phyloP scores from a whole-genome alignment of 768 basidiomycete genomes.

The Dendrothele bispora region DNA sequence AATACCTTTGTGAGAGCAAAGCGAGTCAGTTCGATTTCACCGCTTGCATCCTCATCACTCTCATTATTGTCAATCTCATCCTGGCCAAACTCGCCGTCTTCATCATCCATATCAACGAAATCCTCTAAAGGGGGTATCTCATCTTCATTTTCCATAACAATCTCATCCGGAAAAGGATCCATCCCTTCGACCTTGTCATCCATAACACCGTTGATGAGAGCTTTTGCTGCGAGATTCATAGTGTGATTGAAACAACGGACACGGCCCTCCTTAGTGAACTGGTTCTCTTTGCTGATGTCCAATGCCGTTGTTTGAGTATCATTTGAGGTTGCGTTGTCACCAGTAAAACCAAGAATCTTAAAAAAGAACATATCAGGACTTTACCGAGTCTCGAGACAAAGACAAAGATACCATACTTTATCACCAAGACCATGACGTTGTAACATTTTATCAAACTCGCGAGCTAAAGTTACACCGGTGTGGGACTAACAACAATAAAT shows the following conservation, averaged over 20 bases:
- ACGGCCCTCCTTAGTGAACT: slow-evolving; percentile 1
- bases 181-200: neutral
- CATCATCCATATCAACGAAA: neutral
- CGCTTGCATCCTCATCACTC: neutral
- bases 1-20: neutral
- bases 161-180: neutral
- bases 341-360: slow-evolving; percentile 5
- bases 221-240: slow-evolving; percentile 5
- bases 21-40: neutral
- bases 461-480: neutral
- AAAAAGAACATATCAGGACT: too few species aligned
- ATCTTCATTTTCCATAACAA: neutral
- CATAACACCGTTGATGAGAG: neutral
- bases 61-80: neutral
- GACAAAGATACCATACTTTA: too few species aligned
- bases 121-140: neutral
- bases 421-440: neutral
- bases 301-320: slow-evolving; percentile 7
- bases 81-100: neutral
- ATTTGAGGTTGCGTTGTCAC: slow-evolving; percentile 12
- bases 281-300: neutral
- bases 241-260: slow-evolving; percentile 12
- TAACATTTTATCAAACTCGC: neutral
- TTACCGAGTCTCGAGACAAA: too few species aligned
- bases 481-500: neutral